Base-by-base conservation (phyloP, 257 asterid species). In the Nicotiana benthamiana region DNA sequence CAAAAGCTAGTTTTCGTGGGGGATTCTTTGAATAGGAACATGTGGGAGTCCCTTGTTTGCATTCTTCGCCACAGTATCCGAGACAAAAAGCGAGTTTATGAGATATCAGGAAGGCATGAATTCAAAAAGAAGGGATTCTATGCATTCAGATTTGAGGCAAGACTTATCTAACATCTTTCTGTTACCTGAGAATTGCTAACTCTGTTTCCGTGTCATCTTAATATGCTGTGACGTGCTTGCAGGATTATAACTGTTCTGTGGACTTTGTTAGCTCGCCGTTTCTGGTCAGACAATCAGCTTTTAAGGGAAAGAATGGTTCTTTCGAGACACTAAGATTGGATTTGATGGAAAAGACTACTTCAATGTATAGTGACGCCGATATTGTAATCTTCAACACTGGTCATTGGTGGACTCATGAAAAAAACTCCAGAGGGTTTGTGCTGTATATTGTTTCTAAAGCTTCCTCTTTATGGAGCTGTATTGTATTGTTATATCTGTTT, bases 371-470 rank as follows among this genome's bases (percentile, higher is more conserved):
- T 22, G 99, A 93, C 82, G 99, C 99, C 0, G 97, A 95, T 83
- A 89, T 95, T 17, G 67, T 95, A 9, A 86, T 95, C 80, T 95
- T 95, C 87, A 93, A 95, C 83, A 95, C 98, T 3, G 98, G 97
- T 30, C 98, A 95, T 80, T 95, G 99, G 99, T 93, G 99, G 99
- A 95, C 99, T 85, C 99, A 95, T 78, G 99, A 95, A 84, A 95
- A 95, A 87, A 95, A 97, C 61, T 91, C 98, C 62, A 90, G 86
- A 54, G 99, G 99, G 99, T 95, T 81, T 87, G 96, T 82, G 66
- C 4, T 26, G 22, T 43, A 30, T 52, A 9, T n/a, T 20, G 40
- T 81, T 62, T 57, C 62, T 5, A 11, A 26, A 36, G 75, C 57
- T 18, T 64, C 7, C 52, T 13, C 67, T 72, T 30, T 53, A 53